A percentile compares a stretch with the other conserved stretches of the same genome.
phyloP scores from a whole-genome alignment of 2,329 filamentous ascomycete genomes.

The Colletotrichum agaves region DNA sequence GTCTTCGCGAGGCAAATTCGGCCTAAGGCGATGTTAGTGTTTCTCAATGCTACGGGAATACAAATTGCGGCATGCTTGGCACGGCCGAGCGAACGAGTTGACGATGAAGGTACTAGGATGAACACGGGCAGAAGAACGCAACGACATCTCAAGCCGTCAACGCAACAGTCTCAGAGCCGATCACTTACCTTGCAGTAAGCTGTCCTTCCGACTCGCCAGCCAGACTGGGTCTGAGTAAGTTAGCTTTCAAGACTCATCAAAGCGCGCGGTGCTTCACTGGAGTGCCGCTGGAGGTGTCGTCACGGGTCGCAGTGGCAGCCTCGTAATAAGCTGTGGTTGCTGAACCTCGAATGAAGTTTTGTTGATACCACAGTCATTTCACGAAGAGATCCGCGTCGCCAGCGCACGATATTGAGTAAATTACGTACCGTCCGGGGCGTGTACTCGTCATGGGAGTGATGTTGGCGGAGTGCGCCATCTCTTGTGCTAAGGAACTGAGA shows the following conservation, averaged over 20 bases:
- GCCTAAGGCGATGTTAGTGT: constrained; percentile 40
- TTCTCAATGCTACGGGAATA: not conserved
- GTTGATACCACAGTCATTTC: no score
- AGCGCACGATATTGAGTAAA: not conserved
- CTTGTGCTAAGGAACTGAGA: constrained; percentile 44
- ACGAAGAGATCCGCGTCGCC: no score
- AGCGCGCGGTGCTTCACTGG: no score
- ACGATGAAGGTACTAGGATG: not conserved
- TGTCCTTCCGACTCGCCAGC: constrained; percentile 36
- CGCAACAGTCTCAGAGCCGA: not conserved
- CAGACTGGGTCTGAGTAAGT: constrained; percentile 10
- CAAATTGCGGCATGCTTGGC: no score
- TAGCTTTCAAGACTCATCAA: not conserved
- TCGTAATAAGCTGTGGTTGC: no score
- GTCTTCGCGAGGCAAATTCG: constrained; percentile 36
- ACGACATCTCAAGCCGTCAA: not conserved
- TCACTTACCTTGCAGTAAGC: constrained; percentile 39
- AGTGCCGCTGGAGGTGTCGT: no score
- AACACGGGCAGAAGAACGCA: not conserved
- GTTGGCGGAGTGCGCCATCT: constrained; percentile 38
- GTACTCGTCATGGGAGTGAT: constrained; percentile 40
- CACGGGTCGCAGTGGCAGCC: no score
- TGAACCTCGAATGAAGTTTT: no score
- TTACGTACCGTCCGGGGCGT: constrained; percentile 42
- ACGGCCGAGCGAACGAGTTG: not conserved